Conservation (phyloP, 1,284 basidiomycete genomes). For the Apiotrichum domesticum region DNA sequence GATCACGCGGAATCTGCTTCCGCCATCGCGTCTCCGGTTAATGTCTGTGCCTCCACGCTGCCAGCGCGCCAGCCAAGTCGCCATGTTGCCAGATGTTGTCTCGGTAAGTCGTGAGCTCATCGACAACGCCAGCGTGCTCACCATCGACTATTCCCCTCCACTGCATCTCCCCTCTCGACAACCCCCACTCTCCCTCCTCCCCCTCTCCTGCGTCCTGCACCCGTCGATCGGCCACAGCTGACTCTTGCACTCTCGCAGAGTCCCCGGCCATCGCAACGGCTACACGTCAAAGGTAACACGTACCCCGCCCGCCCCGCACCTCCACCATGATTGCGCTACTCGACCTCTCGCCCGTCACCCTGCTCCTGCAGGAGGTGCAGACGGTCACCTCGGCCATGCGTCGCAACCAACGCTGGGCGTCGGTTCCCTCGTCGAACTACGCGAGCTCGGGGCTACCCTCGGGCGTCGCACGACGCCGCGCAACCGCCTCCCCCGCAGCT, state of each 20-base stretch:
- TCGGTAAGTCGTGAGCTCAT: too few species aligned
- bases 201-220: not conserved
- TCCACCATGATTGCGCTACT: conserved; percentile 9
- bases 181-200: not conserved
- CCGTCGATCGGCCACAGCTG: not conserved
- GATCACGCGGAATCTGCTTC: too few species aligned
- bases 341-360: conserved; percentile 40
- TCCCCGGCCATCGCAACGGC: too few species aligned
- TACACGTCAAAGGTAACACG: not conserved
- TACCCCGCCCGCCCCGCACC: not conserved
- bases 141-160: not conserved
- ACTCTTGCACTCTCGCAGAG: too few species aligned
- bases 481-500: not conserved
- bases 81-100: too few species aligned
- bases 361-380: conserved; percentile 63
- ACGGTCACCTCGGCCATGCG: conserved; percentile 94
- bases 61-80: too few species aligned
- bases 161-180: not conserved
- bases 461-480: conserved; percentile 1
- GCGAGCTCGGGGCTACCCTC: conserved; percentile 22
- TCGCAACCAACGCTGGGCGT: conserved; percentile 89
- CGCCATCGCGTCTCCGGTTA: too few species aligned
- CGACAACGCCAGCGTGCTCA: conserved; percentile 8
- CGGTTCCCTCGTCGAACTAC: conserved; percentile 42
- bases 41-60: too few species aligned